Conservation (phyloP, 208 protist genomes). For the Trypanosoma avium region DNA sequence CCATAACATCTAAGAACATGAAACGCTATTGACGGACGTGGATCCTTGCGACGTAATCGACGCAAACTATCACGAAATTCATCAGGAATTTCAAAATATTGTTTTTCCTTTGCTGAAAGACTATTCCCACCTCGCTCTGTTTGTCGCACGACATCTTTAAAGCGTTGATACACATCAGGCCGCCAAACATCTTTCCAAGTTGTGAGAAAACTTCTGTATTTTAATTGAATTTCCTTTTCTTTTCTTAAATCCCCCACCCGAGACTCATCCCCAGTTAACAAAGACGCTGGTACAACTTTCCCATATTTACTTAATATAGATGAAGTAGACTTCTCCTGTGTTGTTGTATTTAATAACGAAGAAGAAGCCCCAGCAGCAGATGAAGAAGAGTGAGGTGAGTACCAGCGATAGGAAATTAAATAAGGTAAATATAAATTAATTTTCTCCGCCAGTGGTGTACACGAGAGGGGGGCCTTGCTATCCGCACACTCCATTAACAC, state of each 20-base stretch:
- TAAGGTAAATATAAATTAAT: constrained; percentile 63
- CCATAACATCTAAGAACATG: constrained; percentile 75
- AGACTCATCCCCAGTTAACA: constrained; percentile 42
- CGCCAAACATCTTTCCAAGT: constrained; percentile 74
- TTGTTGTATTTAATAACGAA: background rate
- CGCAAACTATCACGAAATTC: constrained; percentile 77
- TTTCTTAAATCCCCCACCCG: constrained; percentile 25
- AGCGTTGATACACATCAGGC: constrained; percentile 60
- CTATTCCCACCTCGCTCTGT: constrained; percentile 57
- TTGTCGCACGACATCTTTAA: constrained; percentile 40
- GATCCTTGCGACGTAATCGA: constrained; percentile 56
- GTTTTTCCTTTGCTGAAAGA: constrained; percentile 36
- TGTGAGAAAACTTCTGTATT: constrained; percentile 44
- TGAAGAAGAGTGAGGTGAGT: constrained; percentile 15
- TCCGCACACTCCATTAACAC: constrained; percentile 68
- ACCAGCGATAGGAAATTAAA: constrained; percentile 79
- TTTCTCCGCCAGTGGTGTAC: constrained; percentile 66
- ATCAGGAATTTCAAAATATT: constrained; percentile 54
- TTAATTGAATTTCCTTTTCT: constrained; percentile 25
- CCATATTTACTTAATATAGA: constrained; percentile 15
- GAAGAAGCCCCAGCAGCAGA: too few species aligned
- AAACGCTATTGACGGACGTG: constrained; percentile 62
- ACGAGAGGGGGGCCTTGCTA: constrained; percentile 40
- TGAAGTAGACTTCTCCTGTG: background rate
- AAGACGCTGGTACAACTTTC: constrained; percentile 58